Base-by-base conservation (phyloP, 2,329 filamentous ascomycete species). In the Alternaria consortialis region DNA sequence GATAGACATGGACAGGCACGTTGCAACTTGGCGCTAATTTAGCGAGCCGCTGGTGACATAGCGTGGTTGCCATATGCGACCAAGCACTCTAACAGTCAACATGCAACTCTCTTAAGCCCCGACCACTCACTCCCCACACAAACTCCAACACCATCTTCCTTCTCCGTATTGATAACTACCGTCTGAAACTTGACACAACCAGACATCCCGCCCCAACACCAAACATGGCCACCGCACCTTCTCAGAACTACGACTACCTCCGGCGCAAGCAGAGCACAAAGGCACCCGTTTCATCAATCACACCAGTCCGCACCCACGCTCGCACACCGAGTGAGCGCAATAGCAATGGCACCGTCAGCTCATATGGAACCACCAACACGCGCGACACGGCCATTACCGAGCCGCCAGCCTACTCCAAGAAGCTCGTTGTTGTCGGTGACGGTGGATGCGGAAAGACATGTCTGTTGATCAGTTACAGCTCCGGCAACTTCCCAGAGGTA, bases 381-480 rank as follows among this genome's bases (percentile, higher is more conserved):
- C 86, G 89, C 75, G 90, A 94, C 79, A 97, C 94, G 54, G 90
- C 92, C 79, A 87, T 94, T 80, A 97, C 94, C 51, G 93, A 97
- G 77, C 92, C 91, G 25, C 94, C 94, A 4, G 88, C 92, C 58
- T 97, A 95, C 82, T 98, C 94, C 70, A 99, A 99, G 86, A 99
- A 99, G 86, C 95, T 99, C 77, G 95, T 99, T 44, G 95, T 99
- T 53, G 95, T 99, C 46, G 95, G 95, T 65, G 95, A 99, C 80
- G 95, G 95, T 73, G 95, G 95, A 65, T 99, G 95, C 81, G 95
- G 95, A 74, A 99, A 99, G 88, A 99, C 95, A 8, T 99, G 95
- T 84, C 84, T 99, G 70, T 85, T 99, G 80, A 99, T 99, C 81
- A 97, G 94, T 82, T 99, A 98, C 84, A 97, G 93, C 76, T 94